Base-by-base conservation (phyloP, 805 yeast genomes). In the Teunomyces stri region DNA sequence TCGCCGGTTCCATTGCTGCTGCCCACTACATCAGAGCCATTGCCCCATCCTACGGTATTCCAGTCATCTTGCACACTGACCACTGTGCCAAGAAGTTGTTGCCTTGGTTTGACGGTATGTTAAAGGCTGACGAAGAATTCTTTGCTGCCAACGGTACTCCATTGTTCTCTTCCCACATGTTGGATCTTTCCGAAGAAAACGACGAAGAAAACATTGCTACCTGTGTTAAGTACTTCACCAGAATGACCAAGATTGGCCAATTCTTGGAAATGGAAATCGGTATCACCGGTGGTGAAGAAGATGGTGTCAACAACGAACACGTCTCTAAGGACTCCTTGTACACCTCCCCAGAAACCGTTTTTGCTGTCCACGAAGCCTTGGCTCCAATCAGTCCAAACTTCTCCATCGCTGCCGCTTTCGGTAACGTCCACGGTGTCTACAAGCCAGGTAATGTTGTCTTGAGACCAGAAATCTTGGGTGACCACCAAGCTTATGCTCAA, bases 251-350 rank as follows among this genome's bases (percentile, higher is more conserved):
- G 78, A 80, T 92, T 83, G 80, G 82, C 78, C 98, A 92, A 80
- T 94, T 94, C 94, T 84, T 94, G 70, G 99, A 94, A 83, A 94
- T 94, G 99, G 99, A 94, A 82, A 94, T 94, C 70, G 99, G 99
- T 84, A 94, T 94, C 84, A 94, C 99, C 72, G 99, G 99, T 79
- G 99, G 99, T 85, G 99, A 94, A 81, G 99, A 94, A 79, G 99
- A 94, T 70, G 99, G 99, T 85, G 99, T 94, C 66, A 94, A 94
- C 86, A 94, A 94, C 84, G 95, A 92, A 76, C 80, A 83, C 72
- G 97, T 89, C 58, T 82, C 82, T 68, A 86, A 87, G 77, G 90
- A 87, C 55, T 71, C 87, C 56, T 79, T 94, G 64, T 94, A 92
- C 87, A 94, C 99, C 61, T 82, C 84, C 62, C 89, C 99, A 64